A percentile compares a stretch with the other conserved stretches of the same genome.
These are phyloP conservation scores for Gyrodon lividus DNA, from an alignment of 768 basidiomycete genomes.

Conservation along the genomic window DNA sequence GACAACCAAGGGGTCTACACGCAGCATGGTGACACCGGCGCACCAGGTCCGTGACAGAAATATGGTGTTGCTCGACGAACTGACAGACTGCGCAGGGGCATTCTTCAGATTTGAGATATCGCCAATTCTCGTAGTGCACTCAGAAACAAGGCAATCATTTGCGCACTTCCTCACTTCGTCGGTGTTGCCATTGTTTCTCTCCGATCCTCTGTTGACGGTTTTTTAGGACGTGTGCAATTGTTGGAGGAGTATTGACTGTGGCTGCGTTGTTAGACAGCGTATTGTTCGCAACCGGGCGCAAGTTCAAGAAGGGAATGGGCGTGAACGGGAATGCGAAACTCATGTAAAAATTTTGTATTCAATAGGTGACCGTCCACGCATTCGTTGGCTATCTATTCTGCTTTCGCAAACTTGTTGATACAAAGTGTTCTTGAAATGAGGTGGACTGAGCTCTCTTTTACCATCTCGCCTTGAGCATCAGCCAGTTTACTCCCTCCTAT, in stretches of 20 bases:
- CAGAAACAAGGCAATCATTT: conserved; percentile 89
- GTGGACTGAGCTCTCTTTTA: conserved; percentile 26
- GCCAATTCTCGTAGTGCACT: conserved; percentile 90
- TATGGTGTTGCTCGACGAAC: background rate
- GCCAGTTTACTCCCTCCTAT: conserved; percentile 18
- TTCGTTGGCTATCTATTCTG: conserved; percentile 18
- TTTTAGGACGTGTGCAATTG: conserved; percentile 89
- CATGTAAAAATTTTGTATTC: conserved; percentile 24
- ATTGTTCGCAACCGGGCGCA: conserved; percentile 78
- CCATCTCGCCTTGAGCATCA: conserved; percentile 15
- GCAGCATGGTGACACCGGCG: conserved; percentile 69
- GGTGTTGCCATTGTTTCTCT: conserved; percentile 32
- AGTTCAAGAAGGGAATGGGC: conserved; percentile 59
- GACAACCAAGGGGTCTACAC: conserved; percentile 65
- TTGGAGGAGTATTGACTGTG: conserved; percentile 95
- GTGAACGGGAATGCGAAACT: conserved; percentile 32
- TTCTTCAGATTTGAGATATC: conserved; percentile 97
- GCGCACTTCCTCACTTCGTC: conserved; percentile 98
- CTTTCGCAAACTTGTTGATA: background rate
- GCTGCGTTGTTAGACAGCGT: conserved; percentile 85
- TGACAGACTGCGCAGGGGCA: conserved; percentile 46
- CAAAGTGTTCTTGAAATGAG: too few relatives aligned
- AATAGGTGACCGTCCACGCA: conserved; percentile 6
- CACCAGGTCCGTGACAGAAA: conserved; percentile 51
- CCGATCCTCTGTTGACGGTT: background rate